These are phyloP conservation scores for Onygenales sp. DNA, from an alignment of 2,329 filamentous ascomycete genomes.

Conservation along the genomic window DNA sequence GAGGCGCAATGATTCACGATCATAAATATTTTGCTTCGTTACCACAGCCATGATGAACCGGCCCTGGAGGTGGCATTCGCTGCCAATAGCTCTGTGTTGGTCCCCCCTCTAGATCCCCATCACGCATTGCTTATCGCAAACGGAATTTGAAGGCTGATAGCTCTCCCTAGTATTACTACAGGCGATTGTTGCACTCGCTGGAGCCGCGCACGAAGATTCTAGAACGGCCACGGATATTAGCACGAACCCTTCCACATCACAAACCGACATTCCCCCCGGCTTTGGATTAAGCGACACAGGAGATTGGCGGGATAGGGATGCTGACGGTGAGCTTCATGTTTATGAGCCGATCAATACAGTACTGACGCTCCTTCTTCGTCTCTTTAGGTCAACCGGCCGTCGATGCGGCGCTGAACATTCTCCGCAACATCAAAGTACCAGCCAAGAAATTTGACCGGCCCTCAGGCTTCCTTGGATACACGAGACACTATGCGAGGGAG, in stretches of 20 bases:
- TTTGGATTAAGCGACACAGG: slow-evolving; percentile 1
- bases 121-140: background rate
- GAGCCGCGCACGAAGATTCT: background rate
- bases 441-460: slow-evolving; percentile 34
- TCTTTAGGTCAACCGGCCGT: slow-evolving; percentile 12
- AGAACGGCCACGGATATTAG: background rate
- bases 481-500: slow-evolving; percentile 53
- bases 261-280: slow-evolving; percentile 1
- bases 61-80: slow-evolving; percentile 11
- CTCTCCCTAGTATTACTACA: slow-evolving; percentile 6
- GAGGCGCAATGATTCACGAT: slow-evolving; percentile 3
- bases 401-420: slow-evolving; percentile 12
- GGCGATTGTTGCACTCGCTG: slow-evolving; percentile 5
- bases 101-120: background rate
- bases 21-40: background rate
- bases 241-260: background rate
- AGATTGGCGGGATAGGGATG: background rate
- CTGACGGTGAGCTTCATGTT: background rate
- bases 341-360: background rate
- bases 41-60: slow-evolving; percentile 10
- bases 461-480: slow-evolving; percentile 47
- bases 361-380: background rate
- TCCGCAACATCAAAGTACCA: slow-evolving; percentile 8
- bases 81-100: slow-evolving; percentile 12
- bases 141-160: background rate